A percentile compares a stretch with the other conserved stretches of the same genome.
Evolutionary conservation across 2,329 filamentous ascomycete species (phyloP).

Genomic region (Beauveria australis): DNA sequence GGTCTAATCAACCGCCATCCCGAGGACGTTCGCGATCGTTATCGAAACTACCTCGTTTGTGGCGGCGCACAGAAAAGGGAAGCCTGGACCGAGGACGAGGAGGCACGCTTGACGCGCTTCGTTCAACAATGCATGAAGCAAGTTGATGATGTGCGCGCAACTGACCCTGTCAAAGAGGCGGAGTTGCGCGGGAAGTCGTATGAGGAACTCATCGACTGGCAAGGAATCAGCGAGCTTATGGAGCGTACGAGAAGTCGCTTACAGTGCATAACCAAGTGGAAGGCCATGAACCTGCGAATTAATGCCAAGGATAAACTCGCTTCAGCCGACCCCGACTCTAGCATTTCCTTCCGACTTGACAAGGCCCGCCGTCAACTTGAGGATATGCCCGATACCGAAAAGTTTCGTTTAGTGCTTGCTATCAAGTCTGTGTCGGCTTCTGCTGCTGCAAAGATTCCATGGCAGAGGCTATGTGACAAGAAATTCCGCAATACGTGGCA

Average conservation of each 20-base stretch:
- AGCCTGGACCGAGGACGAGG: conserved; percentile 55
- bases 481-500: conserved; percentile 31
- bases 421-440: conserved; percentile 33
- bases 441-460: conserved; percentile 35
- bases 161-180: conserved; percentile 20
- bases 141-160: conserved; percentile 33
- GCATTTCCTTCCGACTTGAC: conserved; percentile 34
- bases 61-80: conserved; percentile 43
- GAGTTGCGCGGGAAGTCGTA: conserved; percentile 31
- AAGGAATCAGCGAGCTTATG: conserved; percentile 54
- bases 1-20: conserved; percentile 54
- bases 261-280: conserved; percentile 64
- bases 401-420: conserved; percentile 33
- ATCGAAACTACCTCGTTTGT: conserved; percentile 58
- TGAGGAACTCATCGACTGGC: conserved; percentile 56
- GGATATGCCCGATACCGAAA: conserved; percentile 36
- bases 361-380: conserved; percentile 34
- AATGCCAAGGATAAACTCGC: conserved; percentile 25
- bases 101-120: conserved; percentile 40
- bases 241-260: conserved; percentile 52
- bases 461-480: conserved; percentile 36
- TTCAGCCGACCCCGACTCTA: conserved; percentile 24
- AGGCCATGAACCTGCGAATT: conserved; percentile 31
- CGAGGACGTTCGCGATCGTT: conserved; percentile 61
- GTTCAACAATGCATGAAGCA: conserved; percentile 44